phyloP scores from a whole-genome alignment of 768 basidiomycete species.

The Termitomyces bulborhizus region DNA sequence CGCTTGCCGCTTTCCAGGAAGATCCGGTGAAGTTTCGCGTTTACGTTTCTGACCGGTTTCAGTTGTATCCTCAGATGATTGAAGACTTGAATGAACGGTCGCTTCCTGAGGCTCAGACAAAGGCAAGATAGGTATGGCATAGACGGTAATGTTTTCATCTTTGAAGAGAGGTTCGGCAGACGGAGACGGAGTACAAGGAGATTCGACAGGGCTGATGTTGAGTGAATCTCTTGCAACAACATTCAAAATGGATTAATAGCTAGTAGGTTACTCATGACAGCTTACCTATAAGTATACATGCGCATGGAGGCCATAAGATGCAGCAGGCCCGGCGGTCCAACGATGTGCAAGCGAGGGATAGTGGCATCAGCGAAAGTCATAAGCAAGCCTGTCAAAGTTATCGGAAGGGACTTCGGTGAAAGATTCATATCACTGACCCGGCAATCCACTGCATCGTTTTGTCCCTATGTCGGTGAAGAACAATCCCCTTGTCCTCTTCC shows the following conservation, averaged over 20 bases:
- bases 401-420: background rate
- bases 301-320: constrained; percentile 72
- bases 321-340: constrained; percentile 68
- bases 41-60: constrained; percentile 36
- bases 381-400: constrained; percentile 45
- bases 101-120: background rate
- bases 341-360: constrained; percentile 47
- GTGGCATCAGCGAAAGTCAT: constrained; percentile 78
- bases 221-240: constrained; percentile 39
- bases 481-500: constrained; percentile 61
- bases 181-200: constrained; percentile 22
- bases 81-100: background rate
- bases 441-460: constrained; percentile 62
- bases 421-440: constrained; percentile 40
- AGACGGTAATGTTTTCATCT: constrained; percentile 62
- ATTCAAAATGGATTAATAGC: background rate
- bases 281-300: constrained; percentile 60
- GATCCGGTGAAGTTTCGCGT: constrained; percentile 31
- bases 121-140: constrained; percentile 44
- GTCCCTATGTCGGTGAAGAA: constrained; percentile 67
- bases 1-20: constrained; percentile 28
- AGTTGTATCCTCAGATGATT: background rate
- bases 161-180: constrained; percentile 42
- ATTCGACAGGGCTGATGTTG: constrained; percentile 38
- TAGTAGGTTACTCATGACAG: background rate